These are phyloP conservation scores for Pseudevernia furfuracea DNA, from an alignment of 495 filamentous ascomycete genomes.

Conservation along the genomic window DNA sequence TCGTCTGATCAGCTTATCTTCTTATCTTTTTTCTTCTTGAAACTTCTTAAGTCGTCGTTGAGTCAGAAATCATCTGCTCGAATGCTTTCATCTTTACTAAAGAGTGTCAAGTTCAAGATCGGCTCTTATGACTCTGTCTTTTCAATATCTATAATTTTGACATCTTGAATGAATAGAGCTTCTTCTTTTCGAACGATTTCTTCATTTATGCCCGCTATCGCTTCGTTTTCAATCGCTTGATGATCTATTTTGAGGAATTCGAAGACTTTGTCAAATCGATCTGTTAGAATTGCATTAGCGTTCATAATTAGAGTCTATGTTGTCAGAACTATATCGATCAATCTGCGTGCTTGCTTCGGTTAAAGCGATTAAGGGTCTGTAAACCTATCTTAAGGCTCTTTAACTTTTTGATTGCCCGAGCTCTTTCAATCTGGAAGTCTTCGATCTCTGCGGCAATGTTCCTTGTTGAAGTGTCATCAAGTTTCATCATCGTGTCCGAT, in stretches of 20 bases:
- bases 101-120: background rate
- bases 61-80: background rate
- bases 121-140: slow-evolving; percentile 10
- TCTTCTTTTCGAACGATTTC: slow-evolving; percentile 6
- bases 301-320: background rate
- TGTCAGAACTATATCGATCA: background rate
- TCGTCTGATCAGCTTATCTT: background rate
- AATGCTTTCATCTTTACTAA: slow-evolving; percentile 3
- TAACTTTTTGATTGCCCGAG: slow-evolving; percentile 10
- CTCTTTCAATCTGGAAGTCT: slow-evolving; percentile 14
- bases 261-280: slow-evolving; percentile 6
- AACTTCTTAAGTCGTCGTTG: background rate
- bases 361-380: slow-evolving; percentile 15
- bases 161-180: slow-evolving; percentile 1
- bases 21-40: background rate
- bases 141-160: background rate
- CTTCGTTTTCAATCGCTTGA: slow-evolving; percentile 7
- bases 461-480: slow-evolving; percentile 13
- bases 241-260: slow-evolving; percentile 6
- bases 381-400: slow-evolving; percentile 10
- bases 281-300: slow-evolving; percentile 10
- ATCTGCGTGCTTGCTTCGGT: slow-evolving; percentile 8
- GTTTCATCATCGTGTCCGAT: slow-evolving; percentile 15
- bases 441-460: slow-evolving; percentile 18
- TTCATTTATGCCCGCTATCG: slow-evolving; percentile 1